Conservation (phyloP, 2,329 filamentous ascomycete species). For the Dactylellina parvicollis region DNA sequence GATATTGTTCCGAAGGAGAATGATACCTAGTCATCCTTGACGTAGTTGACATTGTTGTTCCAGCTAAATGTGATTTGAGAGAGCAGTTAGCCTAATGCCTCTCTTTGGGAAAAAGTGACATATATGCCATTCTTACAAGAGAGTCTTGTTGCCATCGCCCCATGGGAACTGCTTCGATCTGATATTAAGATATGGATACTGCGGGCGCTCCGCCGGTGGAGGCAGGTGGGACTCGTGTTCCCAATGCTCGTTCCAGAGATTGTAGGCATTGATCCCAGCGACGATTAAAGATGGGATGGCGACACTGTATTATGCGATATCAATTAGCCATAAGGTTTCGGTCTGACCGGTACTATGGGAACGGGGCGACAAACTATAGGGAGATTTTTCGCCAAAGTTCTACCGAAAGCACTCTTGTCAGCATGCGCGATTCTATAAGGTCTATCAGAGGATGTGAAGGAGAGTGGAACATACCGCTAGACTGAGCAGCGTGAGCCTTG, state of each 20-base stretch:
- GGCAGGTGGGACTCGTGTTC: constrained; percentile 89
- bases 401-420: constrained; percentile 61
- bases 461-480: constrained; percentile 73
- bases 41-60: constrained; percentile 95
- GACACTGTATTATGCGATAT: constrained; percentile 67
- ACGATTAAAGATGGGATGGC: constrained; percentile 78
- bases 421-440: constrained; percentile 54
- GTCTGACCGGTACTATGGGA: constrained; percentile 52
- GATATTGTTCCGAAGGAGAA: background rate
- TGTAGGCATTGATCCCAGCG: constrained; percentile 82
- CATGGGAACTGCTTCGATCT: constrained; percentile 94
- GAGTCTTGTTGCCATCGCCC: constrained; percentile 94
- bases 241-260: constrained; percentile 96
- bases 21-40: constrained; percentile 85
- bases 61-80: constrained; percentile 69
- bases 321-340: background rate
- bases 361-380: constrained; percentile 77
- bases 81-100: constrained; percentile 23
- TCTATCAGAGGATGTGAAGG: background rate
- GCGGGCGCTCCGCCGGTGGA: constrained; percentile 85
- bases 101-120: background rate
- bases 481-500: constrained; percentile 86
- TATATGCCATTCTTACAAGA: constrained; percentile 29
- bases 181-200: constrained; percentile 99
- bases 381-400: constrained; percentile 96